A percentile compares a stretch with the other conserved stretches of the same genome.
Evolutionary conservation across 495 filamentous ascomycete species (phyloP).

Genomic region (Parmelia sp.): DNA sequence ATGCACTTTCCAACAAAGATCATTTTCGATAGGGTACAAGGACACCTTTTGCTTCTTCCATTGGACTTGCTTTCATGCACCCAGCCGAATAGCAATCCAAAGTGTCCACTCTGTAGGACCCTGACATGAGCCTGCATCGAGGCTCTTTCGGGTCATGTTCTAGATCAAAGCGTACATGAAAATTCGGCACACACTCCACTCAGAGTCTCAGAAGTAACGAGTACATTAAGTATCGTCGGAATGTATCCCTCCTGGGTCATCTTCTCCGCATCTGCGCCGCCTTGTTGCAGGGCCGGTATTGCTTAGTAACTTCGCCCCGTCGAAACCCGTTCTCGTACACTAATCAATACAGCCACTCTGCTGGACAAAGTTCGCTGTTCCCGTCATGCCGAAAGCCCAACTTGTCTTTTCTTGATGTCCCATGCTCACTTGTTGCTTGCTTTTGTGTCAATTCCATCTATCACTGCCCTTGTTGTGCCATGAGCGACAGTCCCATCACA

Average conservation of each 20-base stretch:
- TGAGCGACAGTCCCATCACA: no score
- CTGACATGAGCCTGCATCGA: not conserved
- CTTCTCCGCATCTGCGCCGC: not conserved
- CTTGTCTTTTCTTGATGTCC: not conserved
- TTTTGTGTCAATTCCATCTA: no score
- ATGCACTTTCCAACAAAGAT: no score
- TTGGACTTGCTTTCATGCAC: not conserved
- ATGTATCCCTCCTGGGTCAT: no score
- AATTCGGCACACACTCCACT: no score
- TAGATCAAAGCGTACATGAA: no score
- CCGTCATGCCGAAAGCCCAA: not conserved
- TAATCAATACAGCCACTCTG: not conserved
- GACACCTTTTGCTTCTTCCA: not conserved
- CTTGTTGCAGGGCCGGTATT: not conserved
- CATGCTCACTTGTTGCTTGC: no score
- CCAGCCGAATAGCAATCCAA: not conserved
- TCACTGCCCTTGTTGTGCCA: not conserved
- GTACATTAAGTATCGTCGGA: no score
- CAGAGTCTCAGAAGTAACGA: no score
- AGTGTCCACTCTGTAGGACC: not conserved
- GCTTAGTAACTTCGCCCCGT: not conserved
- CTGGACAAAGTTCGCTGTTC: not conserved
- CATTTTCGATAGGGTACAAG: not conserved
- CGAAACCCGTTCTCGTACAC: not conserved
- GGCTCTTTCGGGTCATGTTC: no score